phyloP scores from a whole-genome alignment of 139 green algal genomes.

The Limnomonas spitsbergensis region DNA sequence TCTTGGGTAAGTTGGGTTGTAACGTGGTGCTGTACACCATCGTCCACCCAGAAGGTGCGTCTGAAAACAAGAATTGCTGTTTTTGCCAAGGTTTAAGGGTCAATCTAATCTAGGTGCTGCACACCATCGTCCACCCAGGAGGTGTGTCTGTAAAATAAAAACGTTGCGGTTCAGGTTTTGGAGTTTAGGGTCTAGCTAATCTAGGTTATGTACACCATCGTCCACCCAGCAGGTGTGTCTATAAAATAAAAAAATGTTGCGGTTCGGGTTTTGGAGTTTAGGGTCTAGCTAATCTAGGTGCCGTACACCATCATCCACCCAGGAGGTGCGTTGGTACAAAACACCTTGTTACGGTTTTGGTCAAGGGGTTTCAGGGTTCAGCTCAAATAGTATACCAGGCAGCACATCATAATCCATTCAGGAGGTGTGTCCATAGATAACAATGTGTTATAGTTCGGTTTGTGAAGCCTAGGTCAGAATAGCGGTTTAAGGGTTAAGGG shows the following conservation, averaged over 20 bases:
- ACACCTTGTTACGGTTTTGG: too few relatives aligned
- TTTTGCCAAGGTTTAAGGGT: neutral
- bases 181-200: neutral
- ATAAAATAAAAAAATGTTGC: too few relatives aligned
- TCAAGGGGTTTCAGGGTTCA: neutral
- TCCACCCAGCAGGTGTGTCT: conserved; percentile 12
- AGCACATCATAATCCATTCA: conserved; percentile 12
- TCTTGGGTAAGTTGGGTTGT: too few relatives aligned
- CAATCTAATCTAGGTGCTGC: neutral
- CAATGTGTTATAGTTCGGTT: too few relatives aligned
- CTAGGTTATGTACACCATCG: conserved; percentile 9
- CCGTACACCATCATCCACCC: conserved; percentile 83
- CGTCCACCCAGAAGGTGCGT: conserved; percentile 11
- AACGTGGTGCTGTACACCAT: conserved; percentile 15
- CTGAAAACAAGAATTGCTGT: neutral
- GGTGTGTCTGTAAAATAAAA: neutral
- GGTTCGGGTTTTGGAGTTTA: too few relatives aligned
- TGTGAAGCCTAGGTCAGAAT: too few relatives aligned
- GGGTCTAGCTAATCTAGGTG: conserved; percentile 17
- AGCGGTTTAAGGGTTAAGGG: too few relatives aligned
- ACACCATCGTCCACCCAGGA: conserved; percentile 16
- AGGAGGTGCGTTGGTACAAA: conserved; percentile 63
- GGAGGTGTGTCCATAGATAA: too few relatives aligned
- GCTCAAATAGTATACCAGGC: neutral
- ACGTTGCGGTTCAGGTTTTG: neutral